Base-by-base conservation (phyloP, 208 protist genomes). In the Leishmania mexicana region DNA sequence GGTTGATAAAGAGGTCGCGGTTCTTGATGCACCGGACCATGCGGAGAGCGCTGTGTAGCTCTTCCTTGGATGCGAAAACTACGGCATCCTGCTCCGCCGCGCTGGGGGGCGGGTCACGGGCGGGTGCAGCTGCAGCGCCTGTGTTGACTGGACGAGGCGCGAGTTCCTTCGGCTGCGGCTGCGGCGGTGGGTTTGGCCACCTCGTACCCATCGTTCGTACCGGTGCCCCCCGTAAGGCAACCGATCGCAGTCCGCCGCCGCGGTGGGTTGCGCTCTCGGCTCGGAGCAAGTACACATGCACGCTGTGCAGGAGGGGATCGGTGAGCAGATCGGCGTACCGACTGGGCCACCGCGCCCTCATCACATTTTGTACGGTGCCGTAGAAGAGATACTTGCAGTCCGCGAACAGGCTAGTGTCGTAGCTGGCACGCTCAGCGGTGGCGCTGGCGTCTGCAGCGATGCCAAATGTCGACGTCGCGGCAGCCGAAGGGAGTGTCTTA, bases 21-120 rank as follows among this genome's bases (percentile, higher is more conserved):
- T 83, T 78, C 35, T 75, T 53, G 45, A 89, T 81, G 81, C 83
- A 83, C 31, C 76, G 54, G 51, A 85, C 81, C 40, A 94, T 71
- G 70, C 86, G 87, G 38, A 94, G 49, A 17, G 87, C 81, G 24
- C 83, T 76, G 68, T 81, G 67, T 2, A 94, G 40, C 31, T 92
- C 90, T 28, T 87, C 79, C 67, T 82, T 73, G 0, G 80, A 75
- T 7, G n/a, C 53, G 40, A 84, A 71, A 47, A 65, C 54, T 8
- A 87, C 72, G 15, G 75, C 8, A n/a, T 81, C 73, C 19, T 51
- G 84, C 62, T 68, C 72, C 38, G 75, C 76, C 15, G 68, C 40
- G 28, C 53, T 47, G 67, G 65, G 62, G 13, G 64, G 58, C 11
- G 57, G 24, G 28, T 10, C 45, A 31, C 13, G n/a, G 47, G 47